Percentiles rank a stretch among this genome's conserved stretches.
Evolutionary conservation across 2,329 filamentous ascomycete genomes (phyloP).

Genomic region (Arthrobotrys musiformis): DNA sequence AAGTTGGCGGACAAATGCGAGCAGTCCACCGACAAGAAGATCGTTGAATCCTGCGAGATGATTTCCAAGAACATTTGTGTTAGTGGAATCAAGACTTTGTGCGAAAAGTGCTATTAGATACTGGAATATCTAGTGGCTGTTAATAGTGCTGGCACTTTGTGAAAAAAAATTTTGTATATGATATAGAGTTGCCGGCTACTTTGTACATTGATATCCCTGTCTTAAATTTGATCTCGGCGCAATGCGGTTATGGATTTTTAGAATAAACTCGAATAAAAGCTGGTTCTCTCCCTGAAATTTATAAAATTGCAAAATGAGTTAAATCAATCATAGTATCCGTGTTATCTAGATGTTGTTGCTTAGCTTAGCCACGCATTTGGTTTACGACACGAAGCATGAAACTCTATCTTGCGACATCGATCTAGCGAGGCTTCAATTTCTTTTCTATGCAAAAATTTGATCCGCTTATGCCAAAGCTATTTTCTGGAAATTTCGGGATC

Average conservation of each 20-base stretch:
- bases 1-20: conserved; percentile 24
- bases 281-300: too few relatives aligned
- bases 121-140: not conserved
- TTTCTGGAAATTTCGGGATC: too few relatives aligned
- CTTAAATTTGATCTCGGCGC: not conserved
- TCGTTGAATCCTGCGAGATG: conserved; percentile 24
- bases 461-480: too few relatives aligned
- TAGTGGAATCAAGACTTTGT: conserved; percentile 43
- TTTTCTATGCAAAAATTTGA: too few relatives aligned
- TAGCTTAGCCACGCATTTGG: too few relatives aligned
- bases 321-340: too few relatives aligned
- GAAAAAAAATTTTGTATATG: not conserved
- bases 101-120: conserved; percentile 44
- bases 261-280: not conserved
- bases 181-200: not conserved
- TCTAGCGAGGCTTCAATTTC: too few relatives aligned
- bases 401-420: too few relatives aligned
- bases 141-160: not conserved
- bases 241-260: not conserved
- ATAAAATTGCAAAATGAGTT: too few relatives aligned
- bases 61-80: conserved; percentile 17
- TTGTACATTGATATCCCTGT: not conserved
- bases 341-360: too few relatives aligned
- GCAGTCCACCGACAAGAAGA: conserved; percentile 13
- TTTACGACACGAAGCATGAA: too few relatives aligned